Conservation (phyloP, 305 asterid species). For the Salvia sclarea region DNA sequence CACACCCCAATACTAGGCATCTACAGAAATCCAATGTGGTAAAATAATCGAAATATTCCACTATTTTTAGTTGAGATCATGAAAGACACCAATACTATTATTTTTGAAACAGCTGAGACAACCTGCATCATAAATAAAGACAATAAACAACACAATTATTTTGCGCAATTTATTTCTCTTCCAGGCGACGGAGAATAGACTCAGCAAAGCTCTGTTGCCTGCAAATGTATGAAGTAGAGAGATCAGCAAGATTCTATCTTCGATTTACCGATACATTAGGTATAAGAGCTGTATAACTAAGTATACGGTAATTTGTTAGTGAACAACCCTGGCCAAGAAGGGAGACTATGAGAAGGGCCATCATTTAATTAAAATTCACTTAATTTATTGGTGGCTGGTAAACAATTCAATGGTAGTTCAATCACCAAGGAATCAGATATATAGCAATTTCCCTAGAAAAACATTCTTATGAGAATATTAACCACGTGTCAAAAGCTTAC, state of each 20-base stretch:
- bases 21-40: background rate
- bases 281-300: background rate
- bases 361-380: background rate
- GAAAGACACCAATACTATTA: conserved; percentile 3
- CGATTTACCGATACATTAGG: background rate
- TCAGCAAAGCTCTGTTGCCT: conserved; percentile 76
- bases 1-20: background rate
- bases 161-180: conserved; percentile 43
- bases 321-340: too few relatives aligned
- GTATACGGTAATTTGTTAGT: too few relatives aligned
- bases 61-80: conserved; percentile 8
- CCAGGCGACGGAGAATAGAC: conserved; percentile 55
- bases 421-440: background rate
- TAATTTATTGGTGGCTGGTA: background rate
- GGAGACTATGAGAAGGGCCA: background rate
- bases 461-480: background rate
- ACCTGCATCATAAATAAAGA: conserved; percentile 28
- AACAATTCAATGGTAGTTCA: conserved; percentile 1
- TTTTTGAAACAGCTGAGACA: conserved; percentile 15
- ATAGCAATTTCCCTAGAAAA: background rate
- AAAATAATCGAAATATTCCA: background rate
- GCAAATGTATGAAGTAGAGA: conserved; percentile 30
- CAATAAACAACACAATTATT: background rate
- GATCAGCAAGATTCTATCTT: background rate
- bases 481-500: conserved; percentile 55